Evolutionary conservation across 305 asterid species (phyloP).

Genomic region (Nicotiana rustica): DNA sequence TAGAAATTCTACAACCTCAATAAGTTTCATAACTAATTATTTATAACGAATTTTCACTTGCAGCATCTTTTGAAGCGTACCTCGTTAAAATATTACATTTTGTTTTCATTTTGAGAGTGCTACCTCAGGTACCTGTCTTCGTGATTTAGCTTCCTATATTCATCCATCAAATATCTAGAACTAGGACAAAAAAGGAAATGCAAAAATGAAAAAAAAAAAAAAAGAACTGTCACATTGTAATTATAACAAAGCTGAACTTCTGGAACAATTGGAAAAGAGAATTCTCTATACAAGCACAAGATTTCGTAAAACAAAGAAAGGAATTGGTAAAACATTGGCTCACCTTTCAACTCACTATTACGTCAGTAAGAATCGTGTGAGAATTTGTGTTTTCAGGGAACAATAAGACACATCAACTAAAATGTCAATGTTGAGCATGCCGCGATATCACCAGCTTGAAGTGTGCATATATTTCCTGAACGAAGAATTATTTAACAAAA

Average conservation of each 20-base stretch:
- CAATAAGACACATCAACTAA: neutral
- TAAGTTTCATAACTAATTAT: neutral
- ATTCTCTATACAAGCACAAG: constrained; percentile 33
- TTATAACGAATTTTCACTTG: neutral
- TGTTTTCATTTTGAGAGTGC: no score
- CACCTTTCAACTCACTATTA: neutral
- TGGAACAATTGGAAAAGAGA: neutral
- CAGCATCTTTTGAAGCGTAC: neutral
- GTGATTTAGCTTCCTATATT: neutral
- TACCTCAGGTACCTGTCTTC: no score
- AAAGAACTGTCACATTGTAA: neutral
- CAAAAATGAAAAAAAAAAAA: neutral
- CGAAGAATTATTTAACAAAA: constrained; percentile 15
- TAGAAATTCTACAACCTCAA: no score
- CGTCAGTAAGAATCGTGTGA: neutral
- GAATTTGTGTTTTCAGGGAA: neutral
- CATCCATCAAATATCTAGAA: neutral
- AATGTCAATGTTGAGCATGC: neutral
- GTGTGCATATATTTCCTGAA: neutral
- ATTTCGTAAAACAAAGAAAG: neutral
- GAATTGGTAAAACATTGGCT: constrained; percentile 18
- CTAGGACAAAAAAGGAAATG: neutral
- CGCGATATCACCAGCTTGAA: neutral
- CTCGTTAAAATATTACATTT: neutral
- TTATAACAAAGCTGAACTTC: neutral